phyloP scores from a whole-genome alignment of 2,329 filamentous ascomycete genomes.

The Beauveria scarabaeidicola region DNA sequence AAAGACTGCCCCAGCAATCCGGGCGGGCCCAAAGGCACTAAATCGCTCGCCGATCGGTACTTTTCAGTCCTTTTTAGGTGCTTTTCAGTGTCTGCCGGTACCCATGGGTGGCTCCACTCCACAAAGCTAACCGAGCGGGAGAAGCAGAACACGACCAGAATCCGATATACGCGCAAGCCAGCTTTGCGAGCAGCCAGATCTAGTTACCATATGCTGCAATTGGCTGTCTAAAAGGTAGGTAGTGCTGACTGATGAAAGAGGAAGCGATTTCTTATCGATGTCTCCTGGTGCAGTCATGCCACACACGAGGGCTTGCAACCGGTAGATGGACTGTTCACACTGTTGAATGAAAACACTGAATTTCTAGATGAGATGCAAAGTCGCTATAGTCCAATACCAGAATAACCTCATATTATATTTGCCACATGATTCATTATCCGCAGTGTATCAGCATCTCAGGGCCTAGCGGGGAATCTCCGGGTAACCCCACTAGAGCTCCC shows the following conservation, averaged over 20 bases:
- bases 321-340: neutral
- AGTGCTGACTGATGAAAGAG: neutral
- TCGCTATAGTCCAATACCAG: neutral
- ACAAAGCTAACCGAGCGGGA: neutral
- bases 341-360: neutral
- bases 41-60: neutral
- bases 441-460: neutral
- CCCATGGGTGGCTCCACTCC: neutral
- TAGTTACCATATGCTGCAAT: neutral
- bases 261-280: neutral
- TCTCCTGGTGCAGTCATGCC: neutral
- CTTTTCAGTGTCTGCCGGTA: no score
- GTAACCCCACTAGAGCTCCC: conserved; percentile 10
- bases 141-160: neutral
- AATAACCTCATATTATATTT: neutral
- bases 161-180: neutral
- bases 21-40: neutral
- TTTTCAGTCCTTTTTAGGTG: neutral
- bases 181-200: neutral
- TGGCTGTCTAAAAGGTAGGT: neutral
- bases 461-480: conserved; percentile 8
- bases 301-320: neutral
- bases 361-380: neutral
- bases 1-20: neutral
- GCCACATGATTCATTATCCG: neutral